A percentile compares a stretch with the other conserved stretches of the same genome.
These are phyloP conservation scores for Leishmania martiniquensis DNA, from an alignment of 208 protist species.

Conservation along the genomic window DNA sequence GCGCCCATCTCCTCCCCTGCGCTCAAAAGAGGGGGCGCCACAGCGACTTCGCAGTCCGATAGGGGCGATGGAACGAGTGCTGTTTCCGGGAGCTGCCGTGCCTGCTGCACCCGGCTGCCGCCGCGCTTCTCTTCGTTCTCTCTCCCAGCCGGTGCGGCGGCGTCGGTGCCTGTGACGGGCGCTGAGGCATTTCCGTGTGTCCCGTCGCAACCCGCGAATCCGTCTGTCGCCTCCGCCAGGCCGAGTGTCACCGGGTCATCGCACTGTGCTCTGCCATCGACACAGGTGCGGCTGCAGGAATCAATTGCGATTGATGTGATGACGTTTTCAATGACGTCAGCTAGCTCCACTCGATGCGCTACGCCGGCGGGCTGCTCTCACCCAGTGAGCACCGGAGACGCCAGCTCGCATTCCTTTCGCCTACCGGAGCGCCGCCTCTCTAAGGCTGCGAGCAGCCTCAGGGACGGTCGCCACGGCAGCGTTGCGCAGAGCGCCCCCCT, in stretches of 20 bases:
- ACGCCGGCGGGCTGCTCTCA: constrained; percentile 5
- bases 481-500: neutral
- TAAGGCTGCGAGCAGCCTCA: neutral
- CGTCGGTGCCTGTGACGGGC: neutral
- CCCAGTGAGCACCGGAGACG: constrained; percentile 1
- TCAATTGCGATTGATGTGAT: neutral
- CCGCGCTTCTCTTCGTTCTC: constrained; percentile 16
- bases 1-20: too few species aligned
- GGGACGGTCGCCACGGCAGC: constrained; percentile 4
- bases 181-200: neutral
- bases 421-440: constrained; percentile 20
- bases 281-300: neutral
- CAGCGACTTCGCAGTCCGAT: neutral
- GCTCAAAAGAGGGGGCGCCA: neutral
- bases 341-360: neutral
- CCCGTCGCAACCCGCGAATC: neutral
- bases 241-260: neutral
- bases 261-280: neutral
- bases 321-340: neutral
- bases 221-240: neutral
- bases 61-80: constrained; percentile 2
- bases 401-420: constrained; percentile 15
- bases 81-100: neutral
- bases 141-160: neutral
- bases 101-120: constrained; percentile 10